These are phyloP conservation scores for Coemansia umbellata DNA, from an alignment of 192 early-diverging fungal genomes.

Conservation along the genomic window DNA sequence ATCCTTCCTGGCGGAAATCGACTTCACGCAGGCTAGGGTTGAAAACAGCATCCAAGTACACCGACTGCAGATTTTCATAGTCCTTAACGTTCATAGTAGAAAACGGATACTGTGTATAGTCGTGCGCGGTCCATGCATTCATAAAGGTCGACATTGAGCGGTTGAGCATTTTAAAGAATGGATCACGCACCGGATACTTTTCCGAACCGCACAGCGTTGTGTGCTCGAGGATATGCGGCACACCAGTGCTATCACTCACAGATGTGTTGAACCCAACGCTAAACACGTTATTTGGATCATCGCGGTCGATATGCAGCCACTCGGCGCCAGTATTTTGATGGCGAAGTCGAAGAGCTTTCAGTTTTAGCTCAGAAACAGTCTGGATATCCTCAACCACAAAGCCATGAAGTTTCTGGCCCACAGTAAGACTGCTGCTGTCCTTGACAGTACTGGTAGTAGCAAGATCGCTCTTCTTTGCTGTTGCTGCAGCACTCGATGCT, in stretches of 20 bases:
- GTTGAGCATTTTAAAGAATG: constrained; percentile 99
- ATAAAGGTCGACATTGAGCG: constrained; percentile 93
- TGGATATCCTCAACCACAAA: constrained; percentile 51
- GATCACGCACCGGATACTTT: constrained; percentile 89
- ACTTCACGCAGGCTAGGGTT: constrained; percentile 69
- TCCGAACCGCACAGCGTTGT: constrained; percentile 88
- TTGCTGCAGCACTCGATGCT: neutral
- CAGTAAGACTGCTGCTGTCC: constrained; percentile 9
- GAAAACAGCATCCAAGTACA: constrained; percentile 92
- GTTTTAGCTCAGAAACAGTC: constrained; percentile 69
- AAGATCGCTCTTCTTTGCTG: neutral
- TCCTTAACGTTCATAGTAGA: constrained; percentile 86
- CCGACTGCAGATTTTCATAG: constrained; percentile 81
- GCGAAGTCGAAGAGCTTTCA: constrained; percentile 69
- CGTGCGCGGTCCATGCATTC: constrained; percentile 91
- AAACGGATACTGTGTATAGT: constrained; percentile 92
- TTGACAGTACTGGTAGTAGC: neutral
- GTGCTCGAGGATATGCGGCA: constrained; percentile 94
- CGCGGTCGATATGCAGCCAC: constrained; percentile 81
- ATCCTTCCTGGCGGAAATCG: constrained; percentile 94
- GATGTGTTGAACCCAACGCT: constrained; percentile 89
- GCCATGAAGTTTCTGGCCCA: constrained; percentile 30
- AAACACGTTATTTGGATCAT: constrained; percentile 93
- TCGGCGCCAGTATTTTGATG: constrained; percentile 78
- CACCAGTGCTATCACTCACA: constrained; percentile 74